Evolutionary conservation across 1,139 yeast species (phyloP), one percentile per base, ranked within the genome.

Genomic region (Candida sp.): DNA sequence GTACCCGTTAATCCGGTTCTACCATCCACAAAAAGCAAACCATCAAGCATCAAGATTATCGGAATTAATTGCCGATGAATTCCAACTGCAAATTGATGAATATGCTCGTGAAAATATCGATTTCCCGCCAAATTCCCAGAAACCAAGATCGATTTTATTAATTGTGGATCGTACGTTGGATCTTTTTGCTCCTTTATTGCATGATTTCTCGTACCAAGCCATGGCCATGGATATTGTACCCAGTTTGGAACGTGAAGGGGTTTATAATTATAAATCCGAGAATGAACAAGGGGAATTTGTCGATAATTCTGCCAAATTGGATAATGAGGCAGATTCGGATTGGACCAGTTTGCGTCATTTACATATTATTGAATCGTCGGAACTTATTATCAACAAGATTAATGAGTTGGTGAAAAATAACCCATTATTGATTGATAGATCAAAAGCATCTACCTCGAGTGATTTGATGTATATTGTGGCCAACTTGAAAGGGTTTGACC

Each of bases 151-250:
- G 0, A 75, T 88, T 1, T 74, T 91, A 52, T 63, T 93, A 41
- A 80, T 93, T 29, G 71, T 87, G 5, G 99, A 93, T 63, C 74
- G 99, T 49, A 77, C 96, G 1, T 61, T 90, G 59, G 99, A 95
- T 61, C 71, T 87, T 45, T 79, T 80, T 56, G 87, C 96, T 4
- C 97, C 98, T 0, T 61, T 95, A 40, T 64, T 91, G 43, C 99
- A 93, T 62, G 97, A 90, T 60, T 89, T 91, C 63, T 81, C 86
- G n/a, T 95, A 90, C 62, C 96, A 93, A 63, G 93, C 97, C 5
- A 84, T 91, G 88, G 87, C 93, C 12, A 84, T 85, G 70, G 99
- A 93, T 61, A 63, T 82, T 40, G 77, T 77, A 33, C 73, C 70
- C 34, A 63, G 70, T 37, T 68, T 77, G 51, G 81, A 77, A 51